phyloP scores from a whole-genome alignment of 306 rosid species.

The Delonix regia region DNA sequence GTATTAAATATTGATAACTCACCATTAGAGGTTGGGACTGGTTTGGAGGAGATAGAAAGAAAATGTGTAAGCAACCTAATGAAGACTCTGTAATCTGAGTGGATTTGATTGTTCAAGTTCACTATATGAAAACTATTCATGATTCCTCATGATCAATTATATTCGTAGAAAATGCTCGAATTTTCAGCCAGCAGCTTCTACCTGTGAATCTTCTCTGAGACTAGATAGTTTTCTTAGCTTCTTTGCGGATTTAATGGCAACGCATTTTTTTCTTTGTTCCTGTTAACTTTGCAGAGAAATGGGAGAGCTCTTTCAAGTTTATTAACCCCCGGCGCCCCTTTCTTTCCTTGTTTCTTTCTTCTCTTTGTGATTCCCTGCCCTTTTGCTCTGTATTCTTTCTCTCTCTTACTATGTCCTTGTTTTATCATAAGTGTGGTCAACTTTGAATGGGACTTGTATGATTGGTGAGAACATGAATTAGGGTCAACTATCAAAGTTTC shows the following conservation, averaged over 20 bases:
- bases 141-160: slow-evolving; percentile 5
- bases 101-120: slow-evolving; percentile 5
- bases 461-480: slow-evolving; percentile 2
- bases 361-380: not conserved
- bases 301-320: not conserved
- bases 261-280: slow-evolving; percentile 5
- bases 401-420: slow-evolving; percentile 6
- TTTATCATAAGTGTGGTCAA: not conserved
- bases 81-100: slow-evolving; percentile 10
- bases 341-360: slow-evolving; percentile 7
- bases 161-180: not conserved
- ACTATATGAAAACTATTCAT: not conserved
- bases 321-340: not conserved
- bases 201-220: not conserved
- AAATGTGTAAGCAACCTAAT: not conserved
- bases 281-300: not conserved
- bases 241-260: not conserved
- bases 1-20: not conserved
- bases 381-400: slow-evolving; percentile 2
- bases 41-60: slow-evolving; percentile 5
- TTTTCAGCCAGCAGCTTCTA: slow-evolving; percentile 16
- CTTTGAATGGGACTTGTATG: slow-evolving; percentile 8
- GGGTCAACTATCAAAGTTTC: slow-evolving; percentile 15
- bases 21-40: not conserved
- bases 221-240: slow-evolving; percentile 21